These are phyloP conservation scores for Bretschneidera sinensis DNA, from an alignment of 345 rosid genomes.

Conservation along the genomic window DNA sequence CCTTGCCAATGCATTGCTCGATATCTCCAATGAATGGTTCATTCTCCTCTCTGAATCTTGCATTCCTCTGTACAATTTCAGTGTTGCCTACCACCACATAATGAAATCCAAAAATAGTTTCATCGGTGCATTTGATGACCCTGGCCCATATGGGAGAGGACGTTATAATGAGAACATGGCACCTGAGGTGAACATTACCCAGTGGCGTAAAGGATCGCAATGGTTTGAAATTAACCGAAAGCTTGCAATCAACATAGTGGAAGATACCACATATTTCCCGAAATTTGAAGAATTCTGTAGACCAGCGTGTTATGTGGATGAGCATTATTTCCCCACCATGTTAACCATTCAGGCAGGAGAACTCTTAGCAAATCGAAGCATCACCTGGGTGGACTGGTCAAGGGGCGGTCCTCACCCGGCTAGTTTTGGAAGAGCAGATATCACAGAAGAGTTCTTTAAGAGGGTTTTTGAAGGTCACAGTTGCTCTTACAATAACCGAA, in stretches of 20 bases:
- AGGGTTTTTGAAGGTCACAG: constrained; percentile 31
- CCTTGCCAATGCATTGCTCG: constrained; percentile 86
- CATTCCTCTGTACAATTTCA: constrained; percentile 83
- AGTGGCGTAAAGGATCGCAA: constrained; percentile 94
- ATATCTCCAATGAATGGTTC: constrained; percentile 82
- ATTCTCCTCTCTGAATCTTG: constrained; percentile 92
- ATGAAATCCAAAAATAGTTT: constrained; percentile 63
- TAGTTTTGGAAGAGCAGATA: constrained; percentile 68
- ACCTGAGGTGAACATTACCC: constrained; percentile 66
- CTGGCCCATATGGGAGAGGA: constrained; percentile 81
- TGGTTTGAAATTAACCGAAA: constrained; percentile 84
- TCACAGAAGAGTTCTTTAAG: constrained; percentile 60
- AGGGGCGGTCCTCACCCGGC: constrained; percentile 95
- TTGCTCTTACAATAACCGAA: constrained; percentile 58
- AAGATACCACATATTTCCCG: constrained; percentile 57
- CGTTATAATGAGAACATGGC: constrained; percentile 70
- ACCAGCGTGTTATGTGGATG: constrained; percentile 92
- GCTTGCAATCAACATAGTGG: constrained; percentile 62
- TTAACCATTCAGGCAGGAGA: constrained; percentile 60
- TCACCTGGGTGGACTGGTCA: constrained; percentile 98
- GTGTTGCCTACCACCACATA: constrained; percentile 57
- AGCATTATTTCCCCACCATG: constrained; percentile 96
- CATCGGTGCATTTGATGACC: constrained; percentile 87
- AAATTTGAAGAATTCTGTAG: constrained; percentile 69
- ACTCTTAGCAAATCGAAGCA: constrained; percentile 70